These are phyloP conservation scores for Leccinum disarticulatum DNA, from an alignment of 768 basidiomycete species.

Conservation along the genomic window DNA sequence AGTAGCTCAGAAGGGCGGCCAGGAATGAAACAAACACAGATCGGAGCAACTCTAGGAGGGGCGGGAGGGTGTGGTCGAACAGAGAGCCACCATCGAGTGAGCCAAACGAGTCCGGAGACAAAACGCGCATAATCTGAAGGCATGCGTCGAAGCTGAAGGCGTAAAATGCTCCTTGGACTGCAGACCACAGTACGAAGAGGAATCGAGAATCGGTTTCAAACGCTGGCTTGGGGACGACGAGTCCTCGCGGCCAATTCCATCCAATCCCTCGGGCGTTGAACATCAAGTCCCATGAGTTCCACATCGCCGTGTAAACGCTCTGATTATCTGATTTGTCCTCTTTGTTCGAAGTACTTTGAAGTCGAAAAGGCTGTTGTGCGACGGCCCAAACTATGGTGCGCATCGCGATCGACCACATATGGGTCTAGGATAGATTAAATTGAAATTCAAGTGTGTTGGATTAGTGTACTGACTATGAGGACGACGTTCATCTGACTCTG, in stretches of 20 bases:
- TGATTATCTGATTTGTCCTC: not conserved
- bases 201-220: conserved; percentile 12
- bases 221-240: conserved; percentile 16
- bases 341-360: not conserved
- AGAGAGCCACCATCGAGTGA: conserved; percentile 34
- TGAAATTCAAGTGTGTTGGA: not conserved
- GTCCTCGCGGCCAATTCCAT: conserved; percentile 28
- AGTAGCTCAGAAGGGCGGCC: conserved; percentile 44
- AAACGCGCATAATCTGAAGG: conserved; percentile 17
- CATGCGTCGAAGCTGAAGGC: conserved; percentile 15
- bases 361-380: conserved; percentile 13
- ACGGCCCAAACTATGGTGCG: conserved; percentile 22
- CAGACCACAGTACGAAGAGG: conserved; percentile 13
- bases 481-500: conserved; percentile 15
- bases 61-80: conserved; percentile 36
- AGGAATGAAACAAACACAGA: conserved; percentile 45
- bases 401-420: conserved; percentile 16
- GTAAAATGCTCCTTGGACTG: not conserved
- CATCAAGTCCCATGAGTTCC: conserved; percentile 31
- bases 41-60: conserved; percentile 34
- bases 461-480: conserved; percentile 20
- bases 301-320: conserved; percentile 16
- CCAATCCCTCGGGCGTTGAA: conserved; percentile 27
- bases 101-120: conserved; percentile 42
- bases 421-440: conserved; percentile 7